Conservation (phyloP, 148 eudicot species). For the Amaranthus cruentus region DNA sequence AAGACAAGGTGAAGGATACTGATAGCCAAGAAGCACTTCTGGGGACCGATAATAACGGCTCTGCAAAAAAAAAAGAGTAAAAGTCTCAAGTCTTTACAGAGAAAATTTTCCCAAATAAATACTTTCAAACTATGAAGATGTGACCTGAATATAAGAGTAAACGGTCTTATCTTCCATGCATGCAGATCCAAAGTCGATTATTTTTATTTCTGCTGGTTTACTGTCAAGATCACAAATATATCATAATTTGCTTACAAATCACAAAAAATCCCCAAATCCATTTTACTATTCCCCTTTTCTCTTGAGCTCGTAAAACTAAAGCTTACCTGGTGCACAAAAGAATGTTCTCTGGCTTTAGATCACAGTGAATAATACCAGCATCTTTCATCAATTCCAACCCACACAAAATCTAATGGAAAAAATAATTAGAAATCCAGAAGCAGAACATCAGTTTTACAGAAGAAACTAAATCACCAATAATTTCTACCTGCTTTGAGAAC, state of each 20-base stretch:
- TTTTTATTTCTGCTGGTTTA: constrained; percentile 86
- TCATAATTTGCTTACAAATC: constrained; percentile 14
- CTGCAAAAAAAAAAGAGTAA: constrained; percentile 45
- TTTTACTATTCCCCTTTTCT: background rate
- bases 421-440: constrained; percentile 2
- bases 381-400: constrained; percentile 93
- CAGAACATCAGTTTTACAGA: background rate
- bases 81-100: constrained; percentile 10
- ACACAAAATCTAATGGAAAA: constrained; percentile 58
- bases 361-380: constrained; percentile 95
- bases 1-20: constrained; percentile 57
- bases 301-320: constrained; percentile 15
- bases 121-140: background rate
- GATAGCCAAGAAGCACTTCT: constrained; percentile 96
- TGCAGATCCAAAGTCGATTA: constrained; percentile 97
- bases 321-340: constrained; percentile 84
- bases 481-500: constrained; percentile 86
- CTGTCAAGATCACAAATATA: constrained; percentile 44
- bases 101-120: background rate
- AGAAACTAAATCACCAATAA: constrained; percentile 8
- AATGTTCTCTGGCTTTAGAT: constrained; percentile 96
- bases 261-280: background rate
- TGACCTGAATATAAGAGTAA: constrained; percentile 96
- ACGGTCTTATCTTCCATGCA: constrained; percentile 95
- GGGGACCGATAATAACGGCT: constrained; percentile 99